Base-by-base conservation (phyloP, 768 basidiomycete genomes). In the Psilocybe azurescens region DNA sequence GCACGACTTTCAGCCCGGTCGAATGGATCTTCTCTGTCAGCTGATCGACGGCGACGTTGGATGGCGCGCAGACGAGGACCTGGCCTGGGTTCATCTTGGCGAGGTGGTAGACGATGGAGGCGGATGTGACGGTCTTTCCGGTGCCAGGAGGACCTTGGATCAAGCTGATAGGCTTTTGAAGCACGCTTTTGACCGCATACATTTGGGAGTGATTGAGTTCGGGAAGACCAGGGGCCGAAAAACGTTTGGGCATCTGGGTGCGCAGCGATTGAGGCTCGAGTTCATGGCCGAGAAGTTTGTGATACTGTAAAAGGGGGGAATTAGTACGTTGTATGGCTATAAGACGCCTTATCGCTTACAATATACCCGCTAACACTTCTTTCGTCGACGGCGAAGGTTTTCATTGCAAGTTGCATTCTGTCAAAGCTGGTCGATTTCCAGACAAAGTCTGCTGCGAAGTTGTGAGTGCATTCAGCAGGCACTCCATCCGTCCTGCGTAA, bases 371-470 rank as follows among this genome's bases (percentile, higher is more conserved):
- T 96, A 68, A 99, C 97, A 73, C 95, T 97, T 83, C 98, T 97
- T 77, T 99, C 97, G 68, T 99, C 97, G 16, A 99, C 92, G 7
- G 97, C 97, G 72, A 99, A 99, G 1, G 96, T 99, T 84, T 98
- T 99, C 97, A 99, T 99, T 0, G 97, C 97, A 36, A 95, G 84
- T 73, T 99, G 97, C 97, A 99, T 99, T 53, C 97, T 85, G 74
- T 99, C 97, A 70, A 99, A 99, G 75, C 97, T 99, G 1, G 97
- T 99, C 4, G 95, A 96, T 77, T 99, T 99, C 97, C 97, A 99
- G 4, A 99, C 97, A 70, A 99, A 99, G 74, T 99, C 97, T n/a
- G 91, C 97, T 0, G 93, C 89, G 70, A 97, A 99, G 68, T 94
- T 93, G 72, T 96, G 94, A 0, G 94, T 95, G 76, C 94, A 87